Evolutionary conservation across 202 grass and related monocot species (phyloP).

Genomic region (Zoysia matrella): DNA sequence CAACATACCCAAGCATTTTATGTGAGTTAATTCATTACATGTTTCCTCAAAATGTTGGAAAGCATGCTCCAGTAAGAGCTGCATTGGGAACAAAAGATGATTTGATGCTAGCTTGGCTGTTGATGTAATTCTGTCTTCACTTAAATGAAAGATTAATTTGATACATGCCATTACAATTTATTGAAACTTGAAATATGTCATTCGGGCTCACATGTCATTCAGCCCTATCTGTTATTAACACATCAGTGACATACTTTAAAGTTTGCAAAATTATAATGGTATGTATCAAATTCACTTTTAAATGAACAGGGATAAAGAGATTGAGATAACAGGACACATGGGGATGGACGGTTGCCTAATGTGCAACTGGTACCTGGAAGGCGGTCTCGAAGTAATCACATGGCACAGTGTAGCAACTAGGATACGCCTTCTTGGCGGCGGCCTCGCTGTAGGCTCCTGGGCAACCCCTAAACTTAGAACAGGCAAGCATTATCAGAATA

Average conservation of each 20-base stretch:
- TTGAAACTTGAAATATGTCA: too few relatives aligned
- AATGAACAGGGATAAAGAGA: neutral
- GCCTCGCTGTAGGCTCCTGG: constrained; percentile 85
- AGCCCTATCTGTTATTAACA: too few relatives aligned
- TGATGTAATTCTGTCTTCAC: neutral
- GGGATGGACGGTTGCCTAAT: neutral
- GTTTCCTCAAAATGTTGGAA: neutral
- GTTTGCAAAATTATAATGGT: too few relatives aligned
- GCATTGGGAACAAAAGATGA: neutral
- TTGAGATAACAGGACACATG: neutral
- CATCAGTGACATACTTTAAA: too few relatives aligned
- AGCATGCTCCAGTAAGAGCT: too few relatives aligned
- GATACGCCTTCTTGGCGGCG: constrained; percentile 79
- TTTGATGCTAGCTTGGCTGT: neutral
- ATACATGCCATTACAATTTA: too few relatives aligned
- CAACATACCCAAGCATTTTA: neutral
- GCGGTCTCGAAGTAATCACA: constrained; percentile 82
- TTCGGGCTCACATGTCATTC: too few relatives aligned
- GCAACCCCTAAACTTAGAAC: constrained; percentile 49
- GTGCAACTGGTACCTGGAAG: constrained; percentile 51
- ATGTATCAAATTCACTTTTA: too few relatives aligned
- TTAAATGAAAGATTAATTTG: neutral
- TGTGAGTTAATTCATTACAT: neutral
- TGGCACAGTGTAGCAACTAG: constrained; percentile 77
- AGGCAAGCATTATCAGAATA: neutral